Percentiles rank a stretch among this genome's conserved stretches.
Conservation (phyloP, 495 filamentous ascomycete species). For the Trichoderma reesei region DNA sequence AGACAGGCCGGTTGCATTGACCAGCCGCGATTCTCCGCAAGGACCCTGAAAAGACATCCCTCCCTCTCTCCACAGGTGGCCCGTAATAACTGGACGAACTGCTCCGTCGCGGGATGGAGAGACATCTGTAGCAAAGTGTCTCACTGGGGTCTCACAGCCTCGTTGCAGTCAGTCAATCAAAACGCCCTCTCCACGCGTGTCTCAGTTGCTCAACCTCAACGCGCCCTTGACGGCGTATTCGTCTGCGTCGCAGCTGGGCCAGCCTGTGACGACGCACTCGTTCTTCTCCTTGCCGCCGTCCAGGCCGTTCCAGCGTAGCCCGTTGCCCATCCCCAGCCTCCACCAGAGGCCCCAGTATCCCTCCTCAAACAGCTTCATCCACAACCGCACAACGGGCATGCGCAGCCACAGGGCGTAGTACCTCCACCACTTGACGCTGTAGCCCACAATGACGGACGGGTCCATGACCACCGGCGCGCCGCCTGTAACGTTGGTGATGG, state of each 20-base stretch:
- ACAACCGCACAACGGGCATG: not conserved
- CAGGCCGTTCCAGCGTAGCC: not conserved
- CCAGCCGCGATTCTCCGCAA: too few relatives aligned
- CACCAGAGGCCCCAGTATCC: slow-evolving; percentile 2
- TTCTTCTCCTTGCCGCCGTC: slow-evolving; percentile 2
- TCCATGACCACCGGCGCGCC: slow-evolving; percentile 2
- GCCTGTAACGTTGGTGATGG: slow-evolving; percentile 5
- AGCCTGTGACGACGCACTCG: not conserved
- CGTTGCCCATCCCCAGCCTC: slow-evolving; percentile 1
- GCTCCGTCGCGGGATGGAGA: not conserved
- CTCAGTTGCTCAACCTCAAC: not conserved
- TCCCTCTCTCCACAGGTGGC: too few relatives aligned
- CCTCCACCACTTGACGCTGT: slow-evolving; percentile 5
- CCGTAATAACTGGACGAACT: too few relatives aligned
- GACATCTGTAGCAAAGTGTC: not conserved
- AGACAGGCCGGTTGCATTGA: too few relatives aligned
- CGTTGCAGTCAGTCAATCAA: too few relatives aligned
- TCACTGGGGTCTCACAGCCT: not conserved
- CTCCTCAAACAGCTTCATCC: not conserved
- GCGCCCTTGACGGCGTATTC: not conserved
- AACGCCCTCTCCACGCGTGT: too few relatives aligned
- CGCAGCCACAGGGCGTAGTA: slow-evolving; percentile 1
- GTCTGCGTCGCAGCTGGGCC: not conserved
- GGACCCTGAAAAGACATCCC: too few relatives aligned
- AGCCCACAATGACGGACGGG: not conserved